phyloP scores from a whole-genome alignment of 495 filamentous ascomycete species.

The Tuber indicum region DNA sequence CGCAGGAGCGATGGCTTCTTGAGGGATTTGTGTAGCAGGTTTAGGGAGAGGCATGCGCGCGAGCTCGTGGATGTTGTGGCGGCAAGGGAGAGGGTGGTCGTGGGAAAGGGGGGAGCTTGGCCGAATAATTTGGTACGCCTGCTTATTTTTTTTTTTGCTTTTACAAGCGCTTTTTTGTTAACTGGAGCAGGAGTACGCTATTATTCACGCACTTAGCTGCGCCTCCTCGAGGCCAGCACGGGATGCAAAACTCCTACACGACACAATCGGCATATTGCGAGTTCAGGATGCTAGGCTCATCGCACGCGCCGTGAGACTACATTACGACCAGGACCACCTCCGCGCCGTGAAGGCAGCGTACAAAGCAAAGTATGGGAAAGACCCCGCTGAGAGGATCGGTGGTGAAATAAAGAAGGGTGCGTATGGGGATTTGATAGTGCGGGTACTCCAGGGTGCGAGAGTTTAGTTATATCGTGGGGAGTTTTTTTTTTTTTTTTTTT shows the following conservation, averaged over 20 bases:
- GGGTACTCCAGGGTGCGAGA: constrained; percentile 13
- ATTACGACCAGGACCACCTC: constrained; percentile 27
- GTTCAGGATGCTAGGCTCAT: constrained; percentile 29
- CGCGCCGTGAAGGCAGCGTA: constrained; percentile 26
- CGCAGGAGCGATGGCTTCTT: constrained; percentile 31
- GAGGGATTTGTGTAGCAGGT: constrained; percentile 24
- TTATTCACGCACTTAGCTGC: constrained; percentile 20
- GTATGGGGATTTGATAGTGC: constrained; percentile 32
- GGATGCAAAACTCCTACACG: constrained; percentile 35
- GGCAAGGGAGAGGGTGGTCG: constrained; percentile 26
- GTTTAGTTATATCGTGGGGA: background rate
- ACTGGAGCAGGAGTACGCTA: constrained; percentile 23
- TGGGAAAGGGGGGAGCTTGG: constrained; percentile 14
- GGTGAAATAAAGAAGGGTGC: constrained; percentile 27
- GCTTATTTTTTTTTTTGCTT: background rate
- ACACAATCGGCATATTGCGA: constrained; percentile 23
- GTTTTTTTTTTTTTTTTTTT: constrained; percentile 1
- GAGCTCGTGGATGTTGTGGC: constrained; percentile 31
- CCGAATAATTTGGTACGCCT: constrained; percentile 27
- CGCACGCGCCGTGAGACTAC: constrained; percentile 26
- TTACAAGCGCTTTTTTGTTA: background rate
- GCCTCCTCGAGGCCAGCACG: constrained; percentile 27
- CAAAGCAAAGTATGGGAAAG: constrained; percentile 21
- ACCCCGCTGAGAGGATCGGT: constrained; percentile 18
- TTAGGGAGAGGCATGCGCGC: constrained; percentile 31